A percentile compares a stretch with the other conserved stretches of the same genome.
These are phyloP conservation scores for Luffa acutangula DNA, from an alignment of 306 rosid genomes.

Conservation along the genomic window DNA sequence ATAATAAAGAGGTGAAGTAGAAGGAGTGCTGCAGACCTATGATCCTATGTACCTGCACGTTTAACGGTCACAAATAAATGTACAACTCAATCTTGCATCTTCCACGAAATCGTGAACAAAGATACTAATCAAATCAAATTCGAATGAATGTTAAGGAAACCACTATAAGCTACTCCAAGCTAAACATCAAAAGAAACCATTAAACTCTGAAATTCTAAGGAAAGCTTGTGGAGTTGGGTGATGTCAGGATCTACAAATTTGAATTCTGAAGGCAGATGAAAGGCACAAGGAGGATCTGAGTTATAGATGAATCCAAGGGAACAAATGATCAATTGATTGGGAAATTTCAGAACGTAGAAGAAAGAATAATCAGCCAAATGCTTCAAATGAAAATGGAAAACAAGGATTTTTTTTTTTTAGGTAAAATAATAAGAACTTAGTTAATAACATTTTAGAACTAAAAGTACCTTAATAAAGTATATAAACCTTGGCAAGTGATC, in stretches of 20 bases:
- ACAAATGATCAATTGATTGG: not conserved
- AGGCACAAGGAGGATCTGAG: not conserved
- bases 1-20: not conserved
- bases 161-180: not conserved
- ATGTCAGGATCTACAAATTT: not conserved
- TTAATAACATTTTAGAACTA: not conserved
- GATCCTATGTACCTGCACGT: constrained; percentile 13
- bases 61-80: not conserved
- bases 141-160: not conserved
- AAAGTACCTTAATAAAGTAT: constrained; percentile 33
- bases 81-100: not conserved
- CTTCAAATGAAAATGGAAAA: not conserved
- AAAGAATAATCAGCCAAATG: not conserved
- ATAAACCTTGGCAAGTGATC: constrained; percentile 16
- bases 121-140: not conserved
- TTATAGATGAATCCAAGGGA: too few species aligned
- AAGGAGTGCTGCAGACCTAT: constrained; percentile 7
- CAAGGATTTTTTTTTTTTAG: not conserved
- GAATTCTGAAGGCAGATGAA: not conserved
- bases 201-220: not conserved
- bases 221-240: not conserved
- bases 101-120: not conserved
- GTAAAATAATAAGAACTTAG: not conserved
- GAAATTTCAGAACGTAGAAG: not conserved
- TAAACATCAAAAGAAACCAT: not conserved